Evolutionary conservation across 176 grass and related monocot species (phyloP), one percentile per base, ranked within the genome.

Genomic region (Pontederia crassipes): DNA sequence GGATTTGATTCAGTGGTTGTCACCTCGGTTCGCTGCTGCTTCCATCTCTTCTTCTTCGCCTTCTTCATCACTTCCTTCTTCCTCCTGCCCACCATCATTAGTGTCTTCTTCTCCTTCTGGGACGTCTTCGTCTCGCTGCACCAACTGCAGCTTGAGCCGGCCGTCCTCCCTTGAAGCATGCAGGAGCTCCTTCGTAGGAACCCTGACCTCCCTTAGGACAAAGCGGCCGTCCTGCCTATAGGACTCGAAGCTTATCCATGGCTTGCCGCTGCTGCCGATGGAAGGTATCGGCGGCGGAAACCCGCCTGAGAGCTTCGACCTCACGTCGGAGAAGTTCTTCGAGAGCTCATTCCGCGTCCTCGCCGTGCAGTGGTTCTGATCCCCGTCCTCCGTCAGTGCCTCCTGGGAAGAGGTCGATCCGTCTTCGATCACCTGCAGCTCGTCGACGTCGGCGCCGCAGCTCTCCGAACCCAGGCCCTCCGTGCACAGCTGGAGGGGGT

Each of bases 261-360:
- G 76, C 48, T 80, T 83, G 12, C 79, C 82, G 55, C 79, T 59
- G 73, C 55, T 62, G 46, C 82, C 72, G 46, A 85, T 82, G 54
- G 81, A 77, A 10, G 82, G 79, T 65, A 90, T 85, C 7, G 87
- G 82, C 28, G 87, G 87, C 48, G 82, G 87, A 66, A 89, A 89
- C 46, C 58, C 59, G 47, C 60, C n/a, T 8, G 60, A 4, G 32
- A 40, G 6, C 64, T 61, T 76, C 64, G 82, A 68, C 59, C 78
- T 79, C 63, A 61, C 35, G 20, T 55, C 56, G 49, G 32, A 12
- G 58, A 11, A 61, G 58, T 3, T 62, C 67, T 29, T 57, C 57
- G 13, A 56, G 18, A 17, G n/a, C 10, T 17, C 59, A 11, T n/a
- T 20, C 48, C 32, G 16, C 61, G 12, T 29, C 13, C 10, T 3